Percentiles rank a stretch among this genome's conserved stretches.
Evolutionary conservation across 139 green algal species (phyloP).

Genomic region (Closterium sp.): DNA sequence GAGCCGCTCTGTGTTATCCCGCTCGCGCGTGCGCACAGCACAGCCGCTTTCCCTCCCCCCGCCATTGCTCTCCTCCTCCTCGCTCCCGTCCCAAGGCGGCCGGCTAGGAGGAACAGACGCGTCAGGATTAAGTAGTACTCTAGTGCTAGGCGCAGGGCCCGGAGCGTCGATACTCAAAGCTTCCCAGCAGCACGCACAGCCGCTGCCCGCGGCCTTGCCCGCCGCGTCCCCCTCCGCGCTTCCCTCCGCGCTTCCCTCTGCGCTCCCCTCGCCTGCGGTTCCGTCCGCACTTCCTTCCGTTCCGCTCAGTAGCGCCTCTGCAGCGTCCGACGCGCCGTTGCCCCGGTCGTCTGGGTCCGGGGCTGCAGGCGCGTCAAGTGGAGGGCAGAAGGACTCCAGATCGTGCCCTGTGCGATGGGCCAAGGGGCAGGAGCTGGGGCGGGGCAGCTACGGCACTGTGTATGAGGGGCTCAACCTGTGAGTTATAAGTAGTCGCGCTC

Average conservation of each 20-base stretch:
- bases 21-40: background rate
- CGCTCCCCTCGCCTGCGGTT: background rate
- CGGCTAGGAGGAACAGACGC: background rate
- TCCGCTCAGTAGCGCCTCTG: background rate
- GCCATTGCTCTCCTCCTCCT: background rate
- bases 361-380: background rate
- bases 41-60: background rate
- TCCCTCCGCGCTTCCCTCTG: background rate
- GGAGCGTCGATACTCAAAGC: background rate
- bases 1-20: background rate
- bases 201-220: background rate
- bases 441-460: slow-evolving; percentile 7
- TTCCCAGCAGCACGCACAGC: background rate
- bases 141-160: background rate
- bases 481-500: too few relatives aligned
- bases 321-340: background rate
- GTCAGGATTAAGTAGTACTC: background rate
- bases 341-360: background rate
- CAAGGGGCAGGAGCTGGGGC: slow-evolving; percentile 9
- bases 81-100: background rate
- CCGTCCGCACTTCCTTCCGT: background rate
- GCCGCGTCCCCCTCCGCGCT: background rate
- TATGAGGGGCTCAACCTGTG: slow-evolving; percentile 10
- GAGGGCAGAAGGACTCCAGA: background rate
- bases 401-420: background rate